Percentiles rank a stretch among this genome's conserved stretches.
Conservation (phyloP, 345 rosid species). For the Erodium maritimum region DNA sequence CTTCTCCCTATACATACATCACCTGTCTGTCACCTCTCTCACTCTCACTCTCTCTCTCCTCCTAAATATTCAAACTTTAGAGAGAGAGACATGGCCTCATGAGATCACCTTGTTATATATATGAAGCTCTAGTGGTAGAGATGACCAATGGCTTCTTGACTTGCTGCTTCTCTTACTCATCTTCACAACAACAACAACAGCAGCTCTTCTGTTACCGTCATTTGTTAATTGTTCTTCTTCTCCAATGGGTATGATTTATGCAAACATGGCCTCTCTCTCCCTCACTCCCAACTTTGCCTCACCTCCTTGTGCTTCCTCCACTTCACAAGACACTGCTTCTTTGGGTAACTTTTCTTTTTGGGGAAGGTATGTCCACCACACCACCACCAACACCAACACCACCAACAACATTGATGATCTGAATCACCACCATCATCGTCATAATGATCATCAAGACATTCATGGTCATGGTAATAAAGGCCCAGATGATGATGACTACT, state of each 20-base stretch:
- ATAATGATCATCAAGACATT: slow-evolving; percentile 5
- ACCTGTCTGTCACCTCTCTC: neutral
- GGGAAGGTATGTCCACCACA: neutral
- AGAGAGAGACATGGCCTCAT: no score
- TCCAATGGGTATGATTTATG: slow-evolving; percentile 17
- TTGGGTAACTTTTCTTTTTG: neutral
- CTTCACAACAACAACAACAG: neutral
- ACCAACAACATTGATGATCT: slow-evolving; percentile 4
- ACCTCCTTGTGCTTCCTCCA: neutral
- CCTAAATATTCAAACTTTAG: no score
- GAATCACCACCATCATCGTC: slow-evolving; percentile 2
- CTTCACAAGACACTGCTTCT: neutral
- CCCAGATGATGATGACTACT: slow-evolving; percentile 13
- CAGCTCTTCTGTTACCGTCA: no score
- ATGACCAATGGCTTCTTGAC: slow-evolving; percentile 2
- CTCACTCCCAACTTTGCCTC: slow-evolving; percentile 18
- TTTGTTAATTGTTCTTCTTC: slow-evolving; percentile 1
- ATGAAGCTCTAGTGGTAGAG: no score
- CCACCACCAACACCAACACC: no score
- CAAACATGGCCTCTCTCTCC: slow-evolving; percentile 34
- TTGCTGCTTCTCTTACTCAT: neutral
- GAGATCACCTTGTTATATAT: no score
- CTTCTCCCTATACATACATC: neutral
- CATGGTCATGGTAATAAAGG: no score
- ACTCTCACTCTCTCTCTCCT: slow-evolving; percentile 5